phyloP scores from a whole-genome alignment of 768 basidiomycete species.

The Pleurotus djamor region DNA sequence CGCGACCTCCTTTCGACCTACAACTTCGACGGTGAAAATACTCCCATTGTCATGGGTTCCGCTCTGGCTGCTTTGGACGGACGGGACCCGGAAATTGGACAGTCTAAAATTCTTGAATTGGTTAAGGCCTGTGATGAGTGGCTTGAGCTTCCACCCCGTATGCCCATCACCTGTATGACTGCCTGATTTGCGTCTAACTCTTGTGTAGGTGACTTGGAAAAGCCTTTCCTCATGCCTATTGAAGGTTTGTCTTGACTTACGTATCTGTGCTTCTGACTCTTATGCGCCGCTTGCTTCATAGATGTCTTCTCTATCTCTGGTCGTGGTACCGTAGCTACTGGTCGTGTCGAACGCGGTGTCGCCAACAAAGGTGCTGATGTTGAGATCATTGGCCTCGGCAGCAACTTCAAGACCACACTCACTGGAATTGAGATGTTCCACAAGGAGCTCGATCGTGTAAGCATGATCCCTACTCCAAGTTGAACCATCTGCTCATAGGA shows the following conservation, averaged over 20 bases:
- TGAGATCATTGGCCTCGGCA: slow-evolving; percentile 87
- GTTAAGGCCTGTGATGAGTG: slow-evolving; percentile 88
- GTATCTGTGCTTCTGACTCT: background rate
- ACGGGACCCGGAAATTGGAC: slow-evolving; percentile 76
- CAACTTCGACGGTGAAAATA: slow-evolving; percentile 95
- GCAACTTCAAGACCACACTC: slow-evolving; percentile 83
- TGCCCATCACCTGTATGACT: background rate
- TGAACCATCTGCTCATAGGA: background rate
- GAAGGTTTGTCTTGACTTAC: slow-evolving; percentile 52
- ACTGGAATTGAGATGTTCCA: slow-evolving; percentile 99
- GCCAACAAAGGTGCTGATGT: slow-evolving; percentile 92
- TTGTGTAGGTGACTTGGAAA: slow-evolving; percentile 84
- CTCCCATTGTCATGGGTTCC: slow-evolving; percentile 98
- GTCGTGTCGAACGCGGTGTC: slow-evolving; percentile 91
- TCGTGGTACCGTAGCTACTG: slow-evolving; percentile 96
- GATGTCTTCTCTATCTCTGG: slow-evolving; percentile 98
- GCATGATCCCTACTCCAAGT: slow-evolving; percentile 12
- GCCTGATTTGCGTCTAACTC: background rate
- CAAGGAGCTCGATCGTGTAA: slow-evolving; percentile 93
- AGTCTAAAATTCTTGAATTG: slow-evolving; percentile 76
- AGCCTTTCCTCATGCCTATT: slow-evolving; percentile 94
- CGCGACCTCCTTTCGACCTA: slow-evolving; percentile 89
- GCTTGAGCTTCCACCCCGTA: slow-evolving; percentile 91
- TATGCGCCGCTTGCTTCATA: slow-evolving; percentile 11
- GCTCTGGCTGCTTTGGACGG: slow-evolving; percentile 94